Percentiles rank a stretch among this genome's conserved stretches.
Evolutionary conservation across 495 filamentous ascomycete genomes (phyloP).

Genomic region (Penicillium alfredii): DNA sequence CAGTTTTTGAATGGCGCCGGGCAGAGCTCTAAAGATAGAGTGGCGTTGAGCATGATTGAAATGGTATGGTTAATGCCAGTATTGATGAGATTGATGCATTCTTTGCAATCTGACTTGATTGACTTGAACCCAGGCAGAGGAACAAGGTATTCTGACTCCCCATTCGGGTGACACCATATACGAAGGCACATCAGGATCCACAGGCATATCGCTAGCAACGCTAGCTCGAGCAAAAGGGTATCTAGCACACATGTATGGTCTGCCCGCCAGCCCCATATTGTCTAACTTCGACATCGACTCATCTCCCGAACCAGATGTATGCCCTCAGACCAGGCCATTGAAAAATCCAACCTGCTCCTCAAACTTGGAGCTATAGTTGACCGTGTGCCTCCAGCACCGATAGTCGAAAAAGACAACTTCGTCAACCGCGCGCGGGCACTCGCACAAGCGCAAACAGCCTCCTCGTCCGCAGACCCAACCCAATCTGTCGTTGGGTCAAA

Average conservation of each 20-base stretch:
- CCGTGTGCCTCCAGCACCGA: conserved; percentile 82
- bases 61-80: conserved; percentile 45
- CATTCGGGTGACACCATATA: conserved; percentile 88
- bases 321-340: conserved; percentile 83
- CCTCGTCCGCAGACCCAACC: too few species aligned
- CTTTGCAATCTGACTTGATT: conserved; percentile 9
- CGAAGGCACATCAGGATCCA: conserved; percentile 93
- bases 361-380: conserved; percentile 89
- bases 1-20: conserved; percentile 91
- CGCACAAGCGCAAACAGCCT: conserved; percentile 62
- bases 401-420: conserved; percentile 84
- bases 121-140: conserved; percentile 56
- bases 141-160: conserved; percentile 67
- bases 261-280: conserved; percentile 1
- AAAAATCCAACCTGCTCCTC: conserved; percentile 83
- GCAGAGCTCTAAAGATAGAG: conserved; percentile 90
- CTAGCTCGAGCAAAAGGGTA: conserved; percentile 86
- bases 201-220: conserved; percentile 87
- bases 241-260: conserved; percentile 77
- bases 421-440: conserved; percentile 85
- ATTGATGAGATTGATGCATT: too few species aligned
- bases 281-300: neutral
- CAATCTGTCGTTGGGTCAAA: too few species aligned
- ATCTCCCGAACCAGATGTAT: conserved; percentile 57
- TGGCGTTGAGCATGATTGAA: conserved; percentile 82